These are phyloP conservation scores for Pseudogymnoascus sp. DNA, from an alignment of 2,329 filamentous ascomycete species.

Conservation along the genomic window DNA sequence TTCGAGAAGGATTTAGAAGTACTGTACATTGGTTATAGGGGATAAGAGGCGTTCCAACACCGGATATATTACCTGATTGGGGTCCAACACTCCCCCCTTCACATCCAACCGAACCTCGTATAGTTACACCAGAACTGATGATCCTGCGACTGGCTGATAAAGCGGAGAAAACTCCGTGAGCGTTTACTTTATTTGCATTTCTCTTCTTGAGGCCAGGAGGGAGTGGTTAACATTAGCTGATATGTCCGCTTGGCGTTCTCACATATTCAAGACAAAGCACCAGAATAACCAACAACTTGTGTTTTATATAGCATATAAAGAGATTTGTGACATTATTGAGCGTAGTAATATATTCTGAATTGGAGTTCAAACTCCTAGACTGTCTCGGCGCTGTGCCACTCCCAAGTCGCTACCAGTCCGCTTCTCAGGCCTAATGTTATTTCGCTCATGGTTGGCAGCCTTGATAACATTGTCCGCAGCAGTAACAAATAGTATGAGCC, in stretches of 20 bases:
- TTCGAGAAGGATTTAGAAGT: not conserved
- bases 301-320: not conserved
- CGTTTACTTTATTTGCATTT: not conserved
- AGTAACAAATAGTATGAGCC: not conserved
- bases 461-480: not conserved
- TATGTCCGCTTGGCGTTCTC: not conserved
- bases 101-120: not conserved
- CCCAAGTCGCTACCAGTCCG: not conserved
- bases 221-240: not conserved
- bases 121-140: not conserved
- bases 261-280: not conserved
- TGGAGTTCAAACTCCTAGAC: not conserved
- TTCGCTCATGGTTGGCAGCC: not conserved
- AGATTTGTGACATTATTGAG: not conserved
- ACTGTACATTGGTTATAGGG: not conserved
- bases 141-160: not conserved
- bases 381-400: too few species aligned
- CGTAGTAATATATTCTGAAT: not conserved
- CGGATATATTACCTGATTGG: not conserved
- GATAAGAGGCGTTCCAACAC: not conserved
- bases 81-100: not conserved
- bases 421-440: not conserved
- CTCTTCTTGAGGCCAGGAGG: not conserved
- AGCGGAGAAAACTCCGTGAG: not conserved
- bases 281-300: not conserved